Base-by-base conservation (phyloP, 2,329 filamentous ascomycete genomes). In the Thyridium curvatum region DNA sequence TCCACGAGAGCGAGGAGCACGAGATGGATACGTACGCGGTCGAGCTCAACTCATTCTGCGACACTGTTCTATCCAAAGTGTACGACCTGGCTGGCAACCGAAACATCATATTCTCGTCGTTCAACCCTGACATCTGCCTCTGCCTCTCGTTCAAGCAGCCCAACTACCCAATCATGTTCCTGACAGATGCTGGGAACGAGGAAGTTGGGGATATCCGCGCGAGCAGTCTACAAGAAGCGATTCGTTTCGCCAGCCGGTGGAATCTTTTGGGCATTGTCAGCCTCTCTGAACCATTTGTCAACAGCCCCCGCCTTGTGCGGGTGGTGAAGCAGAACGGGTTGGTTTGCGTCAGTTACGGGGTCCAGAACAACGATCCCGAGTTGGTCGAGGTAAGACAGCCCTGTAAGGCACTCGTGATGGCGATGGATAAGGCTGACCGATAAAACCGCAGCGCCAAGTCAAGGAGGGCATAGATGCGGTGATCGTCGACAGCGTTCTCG, bases 21-120 rank as follows among this genome's bases (percentile, higher is more conserved):
- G 88, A 94, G 51, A 96, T 97, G 89, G 91, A 96, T 58, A 86
- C 86, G 3, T 95, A 95, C 55, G 90, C 88, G 1, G 86, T 97
- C 34, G 93, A 98, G 64, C 76, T 97, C 50, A 97, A 97, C 64
- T 88, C 84, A 1, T 98, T 97, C 60, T 91, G 94, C 55, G 93
- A 98, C 60, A 95, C 88, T 1, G 86, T 98, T 4, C 72, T 98
- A 8, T 74, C 74, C 33, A 93, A 87, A 61, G 91, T 96, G 5
- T 98, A 97, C 55, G 88, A 95, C 50, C 66, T 90, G 39, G 84
- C 83, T 18, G 77, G 79, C 42, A 77, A 82, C 42, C 77, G 93
- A n/a, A 89, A 95, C 65, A 84, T 98, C 60, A 88, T 98, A 49
- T 97, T 98, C 65, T 94, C 87, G 47, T 93, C 86, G 36, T 98